Conservation (phyloP, 192 early-diverging fungal species). For the Linderina pennispora region DNA sequence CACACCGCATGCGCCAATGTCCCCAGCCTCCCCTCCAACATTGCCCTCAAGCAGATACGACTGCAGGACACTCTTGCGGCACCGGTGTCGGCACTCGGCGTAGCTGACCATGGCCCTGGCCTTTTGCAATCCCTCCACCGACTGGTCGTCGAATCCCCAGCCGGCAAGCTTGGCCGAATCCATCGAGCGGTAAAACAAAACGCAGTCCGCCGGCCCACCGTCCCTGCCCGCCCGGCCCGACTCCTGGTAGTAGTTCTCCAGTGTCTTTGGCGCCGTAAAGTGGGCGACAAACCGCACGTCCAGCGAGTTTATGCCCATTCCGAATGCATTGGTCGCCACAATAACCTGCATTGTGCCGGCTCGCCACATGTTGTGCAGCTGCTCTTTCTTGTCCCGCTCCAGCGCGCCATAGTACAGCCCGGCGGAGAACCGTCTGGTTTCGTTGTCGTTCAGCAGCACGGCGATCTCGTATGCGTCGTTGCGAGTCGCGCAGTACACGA, state of each 20-base stretch:
- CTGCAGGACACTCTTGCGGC: conserved; percentile 58
- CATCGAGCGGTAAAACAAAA: conserved; percentile 57
- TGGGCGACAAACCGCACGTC: conserved; percentile 50
- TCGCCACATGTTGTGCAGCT: conserved; percentile 42
- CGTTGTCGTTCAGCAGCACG: conserved; percentile 41
- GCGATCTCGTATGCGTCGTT: conserved; percentile 56
- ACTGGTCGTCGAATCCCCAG: conserved; percentile 52
- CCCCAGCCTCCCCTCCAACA: background rate
- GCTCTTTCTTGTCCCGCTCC: conserved; percentile 33
- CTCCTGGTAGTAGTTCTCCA: conserved; percentile 69
- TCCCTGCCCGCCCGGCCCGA: conserved; percentile 69
- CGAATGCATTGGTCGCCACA: conserved; percentile 48
- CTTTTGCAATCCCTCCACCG: conserved; percentile 49
- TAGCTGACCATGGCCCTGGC: conserved; percentile 59
- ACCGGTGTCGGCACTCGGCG: conserved; percentile 55
- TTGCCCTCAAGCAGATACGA: conserved; percentile 43
- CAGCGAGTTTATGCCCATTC: conserved; percentile 49
- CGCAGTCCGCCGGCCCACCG: conserved; percentile 59
- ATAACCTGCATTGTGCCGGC: conserved; percentile 32
- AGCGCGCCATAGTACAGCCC: conserved; percentile 65
- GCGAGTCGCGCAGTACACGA: conserved; percentile 64
- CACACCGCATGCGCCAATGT: conserved; percentile 13
- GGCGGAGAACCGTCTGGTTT: conserved; percentile 42
- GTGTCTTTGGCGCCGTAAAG: conserved; percentile 40
- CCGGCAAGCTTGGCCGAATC: conserved; percentile 59